phyloP scores from a whole-genome alignment of 768 basidiomycete species.

The Collybiopsis luxurians region DNA sequence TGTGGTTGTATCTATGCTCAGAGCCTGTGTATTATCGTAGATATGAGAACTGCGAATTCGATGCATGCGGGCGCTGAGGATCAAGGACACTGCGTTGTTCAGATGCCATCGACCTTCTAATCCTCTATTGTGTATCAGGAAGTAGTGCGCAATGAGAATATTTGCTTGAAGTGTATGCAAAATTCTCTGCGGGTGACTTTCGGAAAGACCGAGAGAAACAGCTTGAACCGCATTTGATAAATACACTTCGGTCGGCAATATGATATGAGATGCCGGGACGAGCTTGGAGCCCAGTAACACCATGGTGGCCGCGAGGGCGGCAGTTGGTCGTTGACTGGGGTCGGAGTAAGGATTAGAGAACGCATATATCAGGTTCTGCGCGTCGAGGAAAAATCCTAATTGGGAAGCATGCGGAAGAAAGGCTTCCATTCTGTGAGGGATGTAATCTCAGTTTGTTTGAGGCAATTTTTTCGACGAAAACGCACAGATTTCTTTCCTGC shows the following conservation, averaged over 20 bases:
- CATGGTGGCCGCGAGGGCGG: conserved; percentile 21
- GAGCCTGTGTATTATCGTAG: neutral
- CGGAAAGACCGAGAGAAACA: conserved; percentile 22
- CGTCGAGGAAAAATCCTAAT: conserved; percentile 33
- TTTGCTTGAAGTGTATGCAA: conserved; percentile 32
- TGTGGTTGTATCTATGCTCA: neutral
- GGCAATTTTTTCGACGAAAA: too few species aligned
- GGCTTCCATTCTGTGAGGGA: conserved; percentile 1
- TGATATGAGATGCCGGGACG: neutral
- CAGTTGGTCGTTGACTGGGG: conserved; percentile 23
- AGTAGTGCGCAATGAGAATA: conserved; percentile 39
- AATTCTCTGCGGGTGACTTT: conserved; percentile 25
- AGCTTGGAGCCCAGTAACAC: conserved; percentile 27
- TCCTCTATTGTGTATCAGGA: conserved; percentile 35
- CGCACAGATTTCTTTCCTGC: neutral
- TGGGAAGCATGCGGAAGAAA: conserved; percentile 20
- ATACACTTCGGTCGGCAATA: neutral
- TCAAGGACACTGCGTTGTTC: conserved; percentile 31
- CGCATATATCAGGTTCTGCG: conserved; percentile 38
- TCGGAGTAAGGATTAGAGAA: conserved; percentile 24
- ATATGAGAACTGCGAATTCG: conserved; percentile 6
- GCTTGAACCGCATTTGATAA: conserved; percentile 29
- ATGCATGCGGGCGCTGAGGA: conserved; percentile 22
- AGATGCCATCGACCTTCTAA: conserved; percentile 39
- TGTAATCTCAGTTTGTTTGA: too few species aligned